Conservation (phyloP, 2,329 filamentous ascomycete species). For the Phyllosticta paracitricarpa region DNA sequence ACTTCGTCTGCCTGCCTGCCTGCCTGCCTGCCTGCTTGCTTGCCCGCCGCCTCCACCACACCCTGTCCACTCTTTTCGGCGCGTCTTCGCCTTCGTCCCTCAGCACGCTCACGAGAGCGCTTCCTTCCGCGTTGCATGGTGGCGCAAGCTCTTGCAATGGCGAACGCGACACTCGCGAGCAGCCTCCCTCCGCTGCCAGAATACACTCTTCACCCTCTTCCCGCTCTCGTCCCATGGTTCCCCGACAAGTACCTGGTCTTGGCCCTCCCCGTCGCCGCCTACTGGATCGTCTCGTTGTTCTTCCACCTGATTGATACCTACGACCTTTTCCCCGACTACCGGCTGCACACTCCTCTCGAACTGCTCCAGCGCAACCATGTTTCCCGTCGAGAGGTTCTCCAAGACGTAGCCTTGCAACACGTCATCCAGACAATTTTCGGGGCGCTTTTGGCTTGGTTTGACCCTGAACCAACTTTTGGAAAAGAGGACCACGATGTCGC, state of each 20-base stretch:
- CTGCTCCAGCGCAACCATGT: constrained; percentile 81
- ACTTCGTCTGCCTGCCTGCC: constrained; percentile 5
- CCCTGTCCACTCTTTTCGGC: constrained; percentile 8
- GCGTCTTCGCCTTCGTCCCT: constrained; percentile 5
- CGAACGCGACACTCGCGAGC: constrained; percentile 40
- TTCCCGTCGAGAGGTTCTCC: constrained; percentile 71
- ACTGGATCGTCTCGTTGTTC: constrained; percentile 77
- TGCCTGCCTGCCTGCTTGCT: not conserved
- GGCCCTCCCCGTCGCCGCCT: constrained; percentile 67
- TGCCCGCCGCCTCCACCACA: constrained; percentile 11
- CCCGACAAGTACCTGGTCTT: constrained; percentile 74
- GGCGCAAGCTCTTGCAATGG: constrained; percentile 18
- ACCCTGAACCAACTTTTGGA: constrained; percentile 63
- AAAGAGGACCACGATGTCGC: constrained; percentile 79
- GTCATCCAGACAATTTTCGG: constrained; percentile 73
- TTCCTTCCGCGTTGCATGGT: not conserved
- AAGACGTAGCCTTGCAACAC: constrained; percentile 88
- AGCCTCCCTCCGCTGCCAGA: constrained; percentile 74
- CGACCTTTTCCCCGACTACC: constrained; percentile 82
- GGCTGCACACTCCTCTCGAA: constrained; percentile 89
- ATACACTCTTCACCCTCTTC: constrained; percentile 63
- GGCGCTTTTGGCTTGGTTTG: constrained; percentile 56
- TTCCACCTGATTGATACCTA: constrained; percentile 82
- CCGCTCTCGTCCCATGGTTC: constrained; percentile 64
- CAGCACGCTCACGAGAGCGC: not conserved